phyloP scores from a whole-genome alignment of 768 basidiomycete species.

The Trametes sanguinea region DNA sequence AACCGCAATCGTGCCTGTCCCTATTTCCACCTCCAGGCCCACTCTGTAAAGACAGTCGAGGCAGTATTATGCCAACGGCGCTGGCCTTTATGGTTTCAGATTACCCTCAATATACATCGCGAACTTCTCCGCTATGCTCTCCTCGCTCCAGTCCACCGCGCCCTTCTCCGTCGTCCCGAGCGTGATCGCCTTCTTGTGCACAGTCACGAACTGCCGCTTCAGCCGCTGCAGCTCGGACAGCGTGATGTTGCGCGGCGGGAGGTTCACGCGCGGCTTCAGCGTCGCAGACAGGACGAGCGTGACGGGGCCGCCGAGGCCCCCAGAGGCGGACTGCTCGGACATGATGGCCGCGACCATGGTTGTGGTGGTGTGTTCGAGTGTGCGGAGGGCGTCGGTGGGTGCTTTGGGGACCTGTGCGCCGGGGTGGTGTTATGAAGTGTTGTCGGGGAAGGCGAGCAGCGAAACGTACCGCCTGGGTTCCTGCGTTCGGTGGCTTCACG shows the following conservation, averaged over 20 bases:
- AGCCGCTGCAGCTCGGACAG: constrained; percentile 85
- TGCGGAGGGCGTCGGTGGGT: constrained; percentile 84
- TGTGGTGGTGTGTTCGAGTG: constrained; percentile 78
- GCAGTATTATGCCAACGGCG: neutral
- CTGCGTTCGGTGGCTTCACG: constrained; percentile 87
- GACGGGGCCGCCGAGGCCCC: constrained; percentile 54
- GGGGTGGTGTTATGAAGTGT: neutral
- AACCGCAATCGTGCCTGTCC: too few relatives aligned
- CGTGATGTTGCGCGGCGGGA: constrained; percentile 74
- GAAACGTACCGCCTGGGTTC: constrained; percentile 66
- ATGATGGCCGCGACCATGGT: constrained; percentile 73
- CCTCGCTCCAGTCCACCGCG: constrained; percentile 73
- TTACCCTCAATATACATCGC: constrained; percentile 72
- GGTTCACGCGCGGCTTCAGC: constrained; percentile 49
- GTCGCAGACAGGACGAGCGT: constrained; percentile 46
- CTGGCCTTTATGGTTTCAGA: constrained; percentile 43
- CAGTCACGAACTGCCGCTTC: constrained; percentile 88
- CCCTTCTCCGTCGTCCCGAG: constrained; percentile 81
- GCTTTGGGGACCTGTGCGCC: constrained; percentile 68
- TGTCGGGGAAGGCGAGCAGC: neutral
- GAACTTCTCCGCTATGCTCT: constrained; percentile 70
- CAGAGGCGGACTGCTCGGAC: constrained; percentile 56
- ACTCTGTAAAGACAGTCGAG: too few relatives aligned
- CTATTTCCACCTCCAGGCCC: too few relatives aligned
- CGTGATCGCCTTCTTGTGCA: constrained; percentile 88